phyloP scores from a whole-genome alignment of 176 grass and related monocot genomes.

The Olyra latifolia region DNA sequence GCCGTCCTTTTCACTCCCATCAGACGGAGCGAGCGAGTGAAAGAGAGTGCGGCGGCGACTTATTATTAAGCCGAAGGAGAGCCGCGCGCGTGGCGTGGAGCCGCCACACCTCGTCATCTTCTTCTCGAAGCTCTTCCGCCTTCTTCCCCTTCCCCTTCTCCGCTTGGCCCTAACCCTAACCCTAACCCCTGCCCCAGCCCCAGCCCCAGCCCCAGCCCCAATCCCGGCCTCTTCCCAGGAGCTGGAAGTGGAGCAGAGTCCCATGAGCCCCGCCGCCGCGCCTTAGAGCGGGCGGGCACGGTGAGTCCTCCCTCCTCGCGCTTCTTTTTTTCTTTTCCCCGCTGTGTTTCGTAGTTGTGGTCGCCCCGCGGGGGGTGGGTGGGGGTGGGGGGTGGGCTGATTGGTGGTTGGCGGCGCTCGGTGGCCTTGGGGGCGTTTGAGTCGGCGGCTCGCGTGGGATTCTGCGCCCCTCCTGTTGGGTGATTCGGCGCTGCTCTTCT shows the following conservation, averaged over 20 bases:
- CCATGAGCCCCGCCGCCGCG: neutral
- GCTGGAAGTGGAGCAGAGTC: too few relatives aligned
- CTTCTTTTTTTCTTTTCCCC: neutral
- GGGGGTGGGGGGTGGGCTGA: too few relatives aligned
- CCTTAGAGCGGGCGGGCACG: neutral
- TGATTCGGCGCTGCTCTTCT: neutral
- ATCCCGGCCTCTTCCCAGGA: neutral
- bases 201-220: conserved; percentile 29
- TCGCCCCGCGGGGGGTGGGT: neutral
- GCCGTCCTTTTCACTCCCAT: too few relatives aligned
- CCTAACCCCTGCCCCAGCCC: conserved; percentile 38
- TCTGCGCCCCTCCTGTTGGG: neutral
- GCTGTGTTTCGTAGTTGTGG: neutral
- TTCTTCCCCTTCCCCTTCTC: neutral
- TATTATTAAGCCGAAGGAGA: too few relatives aligned
- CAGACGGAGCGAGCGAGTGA: too few relatives aligned
- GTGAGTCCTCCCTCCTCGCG: neutral
- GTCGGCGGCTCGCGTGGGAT: neutral
- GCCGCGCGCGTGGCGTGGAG: too few relatives aligned
- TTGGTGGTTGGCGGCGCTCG: neutral
- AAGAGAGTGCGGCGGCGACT: too few relatives aligned
- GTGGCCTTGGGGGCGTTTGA: neutral
- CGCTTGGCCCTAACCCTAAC: conserved; percentile 24
- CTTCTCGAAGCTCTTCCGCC: neutral
- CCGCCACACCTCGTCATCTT: too few relatives aligned